phyloP scores from a whole-genome alignment of 2,329 filamentous ascomycete species.

The Colletotrichum chrysophilum region DNA sequence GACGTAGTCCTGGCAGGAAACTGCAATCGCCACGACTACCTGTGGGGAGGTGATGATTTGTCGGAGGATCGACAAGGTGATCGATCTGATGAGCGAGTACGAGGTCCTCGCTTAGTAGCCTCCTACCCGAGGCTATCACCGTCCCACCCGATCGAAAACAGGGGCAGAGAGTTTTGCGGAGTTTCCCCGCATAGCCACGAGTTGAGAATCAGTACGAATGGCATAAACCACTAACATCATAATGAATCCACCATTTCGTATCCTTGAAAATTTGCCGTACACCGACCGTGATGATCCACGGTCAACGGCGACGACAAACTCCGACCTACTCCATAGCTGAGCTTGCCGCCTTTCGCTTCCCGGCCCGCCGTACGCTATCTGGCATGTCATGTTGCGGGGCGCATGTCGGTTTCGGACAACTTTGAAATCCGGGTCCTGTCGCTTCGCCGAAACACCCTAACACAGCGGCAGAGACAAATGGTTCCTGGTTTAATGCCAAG shows the following conservation, averaged over 20 bases:
- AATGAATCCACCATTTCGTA: not conserved
- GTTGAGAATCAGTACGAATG: not conserved
- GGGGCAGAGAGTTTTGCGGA: not conserved
- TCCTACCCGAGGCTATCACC: not conserved
- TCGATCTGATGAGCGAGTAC: not conserved
- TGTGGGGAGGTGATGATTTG: not conserved
- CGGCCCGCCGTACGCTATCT: not conserved
- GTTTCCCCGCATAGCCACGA: not conserved
- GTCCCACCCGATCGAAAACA: not conserved
- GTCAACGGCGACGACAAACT: not conserved
- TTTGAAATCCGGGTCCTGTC: not conserved
- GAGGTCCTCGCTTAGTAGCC: not conserved
- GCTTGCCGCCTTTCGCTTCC: not conserved
- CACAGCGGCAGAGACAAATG: not conserved
- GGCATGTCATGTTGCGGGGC: not conserved
- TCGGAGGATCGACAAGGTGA: not conserved
- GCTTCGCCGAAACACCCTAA: not conserved
- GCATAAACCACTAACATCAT: not conserved
- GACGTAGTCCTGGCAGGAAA: not conserved
- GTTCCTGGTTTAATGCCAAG: not conserved
- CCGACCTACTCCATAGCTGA: not conserved
- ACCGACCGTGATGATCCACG: not conserved
- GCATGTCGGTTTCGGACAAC: not conserved
- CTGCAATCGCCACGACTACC: not conserved
- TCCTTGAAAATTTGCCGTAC: not conserved